Conservation (phyloP, 1,284 basidiomycete species). For the Nidula niveotomentosa region DNA sequence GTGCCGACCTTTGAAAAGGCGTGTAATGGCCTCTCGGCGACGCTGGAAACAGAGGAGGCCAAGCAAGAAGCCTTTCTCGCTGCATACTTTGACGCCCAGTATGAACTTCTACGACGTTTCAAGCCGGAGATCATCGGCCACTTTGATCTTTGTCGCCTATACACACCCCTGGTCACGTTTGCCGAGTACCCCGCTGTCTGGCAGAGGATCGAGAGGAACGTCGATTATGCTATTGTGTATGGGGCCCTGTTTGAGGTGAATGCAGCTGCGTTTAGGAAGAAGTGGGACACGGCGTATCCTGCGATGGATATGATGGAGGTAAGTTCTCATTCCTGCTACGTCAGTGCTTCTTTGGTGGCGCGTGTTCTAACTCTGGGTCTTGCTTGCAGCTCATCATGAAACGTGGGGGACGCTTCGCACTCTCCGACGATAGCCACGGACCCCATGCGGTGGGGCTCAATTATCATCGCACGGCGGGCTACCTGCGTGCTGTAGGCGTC, state of each 20-base stretch:
- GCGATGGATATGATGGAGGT: slow-evolving; percentile 77
- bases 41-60: slow-evolving; percentile 14
- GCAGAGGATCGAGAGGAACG: slow-evolving; percentile 74
- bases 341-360: too few species aligned
- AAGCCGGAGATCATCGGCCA: slow-evolving; percentile 93
- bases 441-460: slow-evolving; percentile 88
- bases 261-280: slow-evolving; percentile 90
- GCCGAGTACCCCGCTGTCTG: slow-evolving; percentile 56
- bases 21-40: slow-evolving; percentile 40
- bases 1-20: slow-evolving; percentile 63
- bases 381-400: slow-evolving; percentile 62
- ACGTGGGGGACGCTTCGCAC: slow-evolving; percentile 71
- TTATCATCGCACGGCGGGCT: slow-evolving; percentile 68
- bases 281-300: slow-evolving; percentile 88
- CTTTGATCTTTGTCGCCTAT: slow-evolving; percentile 88
- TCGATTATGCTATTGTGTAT: slow-evolving; percentile 74
- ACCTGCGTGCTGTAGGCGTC: slow-evolving; percentile 66
- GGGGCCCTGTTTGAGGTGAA: slow-evolving; percentile 95
- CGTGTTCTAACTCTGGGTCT: neutral
- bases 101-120: slow-evolving; percentile 64
- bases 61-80: slow-evolving; percentile 51
- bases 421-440: slow-evolving; percentile 97
- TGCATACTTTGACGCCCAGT: slow-evolving; percentile 85
- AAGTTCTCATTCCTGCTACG: slow-evolving; percentile 20
- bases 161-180: slow-evolving; percentile 60